A percentile compares a stretch with the other conserved stretches of the same genome.
These are phyloP conservation scores for Dianthus caryophyllus DNA, from an alignment of 148 eudicot species.

Conservation along the genomic window DNA sequence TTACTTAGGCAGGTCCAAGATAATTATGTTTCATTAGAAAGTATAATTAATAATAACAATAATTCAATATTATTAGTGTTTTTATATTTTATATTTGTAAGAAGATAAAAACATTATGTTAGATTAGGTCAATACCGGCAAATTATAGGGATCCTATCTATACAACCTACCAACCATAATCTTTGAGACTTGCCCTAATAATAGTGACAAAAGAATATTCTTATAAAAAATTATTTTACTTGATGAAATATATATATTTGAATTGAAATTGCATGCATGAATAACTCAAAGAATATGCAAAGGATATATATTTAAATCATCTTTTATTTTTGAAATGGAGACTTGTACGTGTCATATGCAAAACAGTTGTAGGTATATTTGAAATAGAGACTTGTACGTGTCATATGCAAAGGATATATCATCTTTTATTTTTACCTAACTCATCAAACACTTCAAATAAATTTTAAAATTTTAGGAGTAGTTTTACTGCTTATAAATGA, in stretches of 20 bases:
- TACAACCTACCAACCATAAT: not conserved
- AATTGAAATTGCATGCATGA: not conserved
- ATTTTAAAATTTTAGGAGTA: too few relatives aligned
- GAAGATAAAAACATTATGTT: not conserved
- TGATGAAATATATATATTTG: not conserved
- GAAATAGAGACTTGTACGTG: too few relatives aligned
- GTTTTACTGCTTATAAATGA: too few relatives aligned
- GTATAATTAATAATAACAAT: too few relatives aligned
- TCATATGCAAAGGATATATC: too few relatives aligned
- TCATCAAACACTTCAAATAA: too few relatives aligned
- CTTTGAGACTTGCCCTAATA: not conserved
- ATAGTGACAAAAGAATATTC: not conserved
- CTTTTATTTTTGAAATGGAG: too few relatives aligned
- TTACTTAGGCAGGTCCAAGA: not conserved
- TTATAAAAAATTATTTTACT: not conserved
- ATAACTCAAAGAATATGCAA: too few relatives aligned
- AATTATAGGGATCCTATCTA: conserved; percentile 5
- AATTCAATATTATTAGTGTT: not conserved
- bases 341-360: too few relatives aligned
- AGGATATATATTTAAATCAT: too few relatives aligned
- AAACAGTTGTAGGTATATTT: too few relatives aligned
- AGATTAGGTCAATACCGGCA: not conserved
- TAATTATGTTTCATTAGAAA: not conserved
- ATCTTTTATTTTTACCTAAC: too few relatives aligned
- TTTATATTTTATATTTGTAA: not conserved